Conservation (phyloP, 1,139 yeast species). For the Candida mesenterica region DNA sequence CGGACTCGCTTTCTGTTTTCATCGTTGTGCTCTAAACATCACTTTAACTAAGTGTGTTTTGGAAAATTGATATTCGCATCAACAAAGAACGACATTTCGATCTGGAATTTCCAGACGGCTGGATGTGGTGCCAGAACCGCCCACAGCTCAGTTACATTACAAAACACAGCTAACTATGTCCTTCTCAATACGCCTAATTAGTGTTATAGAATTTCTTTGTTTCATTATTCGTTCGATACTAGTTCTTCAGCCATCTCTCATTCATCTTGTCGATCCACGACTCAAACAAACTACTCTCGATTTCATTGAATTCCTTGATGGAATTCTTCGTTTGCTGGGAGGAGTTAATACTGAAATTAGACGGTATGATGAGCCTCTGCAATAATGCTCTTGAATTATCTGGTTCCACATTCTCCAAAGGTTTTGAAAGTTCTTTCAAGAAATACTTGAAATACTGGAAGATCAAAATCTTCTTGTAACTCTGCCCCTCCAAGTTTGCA, state of each 20-base stretch:
- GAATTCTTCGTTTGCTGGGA: conserved; percentile 3
- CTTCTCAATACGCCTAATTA: too few relatives aligned
- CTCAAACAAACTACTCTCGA: conserved; percentile 42
- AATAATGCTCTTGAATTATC: conserved; percentile 19
- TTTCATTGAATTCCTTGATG: conserved; percentile 36
- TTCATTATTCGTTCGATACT: not conserved
- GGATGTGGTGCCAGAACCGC: too few relatives aligned
- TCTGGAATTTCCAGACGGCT: too few relatives aligned
- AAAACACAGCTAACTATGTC: not conserved
- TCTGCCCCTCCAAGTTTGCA: conserved; percentile 16
- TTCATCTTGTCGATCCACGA: conserved; percentile 46
- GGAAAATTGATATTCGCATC: too few relatives aligned
- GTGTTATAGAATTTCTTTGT: too few relatives aligned
- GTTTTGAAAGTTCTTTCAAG: conserved; percentile 36
- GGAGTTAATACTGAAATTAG: conserved; percentile 20
- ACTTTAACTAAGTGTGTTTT: too few relatives aligned
- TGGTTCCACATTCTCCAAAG: conserved; percentile 7
- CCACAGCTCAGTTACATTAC: not conserved
- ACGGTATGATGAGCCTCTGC: conserved; percentile 37
- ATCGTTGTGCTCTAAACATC: not conserved
- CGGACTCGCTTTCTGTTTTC: not conserved
- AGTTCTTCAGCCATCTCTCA: conserved; percentile 7
- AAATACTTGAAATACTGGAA: conserved; percentile 44
- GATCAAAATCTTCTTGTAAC: conserved; percentile 28
- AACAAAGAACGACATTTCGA: too few relatives aligned